Base-by-base conservation (phyloP, 148 eudicot species). In the Drosera capensis region DNA sequence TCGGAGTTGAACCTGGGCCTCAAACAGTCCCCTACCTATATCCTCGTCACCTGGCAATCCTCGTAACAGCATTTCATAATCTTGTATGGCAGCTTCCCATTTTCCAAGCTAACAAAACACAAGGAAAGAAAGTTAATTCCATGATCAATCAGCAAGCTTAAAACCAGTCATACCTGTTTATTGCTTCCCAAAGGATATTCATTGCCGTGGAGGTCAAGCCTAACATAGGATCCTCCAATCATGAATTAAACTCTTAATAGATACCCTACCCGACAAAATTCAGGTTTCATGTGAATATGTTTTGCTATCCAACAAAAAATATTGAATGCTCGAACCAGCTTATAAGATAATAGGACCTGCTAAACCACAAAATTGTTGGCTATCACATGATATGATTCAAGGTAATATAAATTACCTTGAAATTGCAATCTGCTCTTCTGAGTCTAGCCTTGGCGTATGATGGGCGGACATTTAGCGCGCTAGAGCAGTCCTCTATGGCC, bases 391-490 rank as follows among this genome's bases (percentile, higher is more conserved):
- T 30, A 45, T 3, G 8, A 8, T 52, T n/a, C 1, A 1, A 28
- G 8, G 48, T 8, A 6, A 20, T 23, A 26, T 5, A 7, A 1
- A 29, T 9, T 52, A 90, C 97, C 99, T 85, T 80, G 42, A 68
- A 61, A 55, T 63, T 59, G 52, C 95, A 80, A 54, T 90, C 80
- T 18, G 87, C 93, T 75, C 95, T 59, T 65, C 97, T 75, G 56
- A 84, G 51, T 47, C 87, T 63, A 20, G 99, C 95, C 57, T 85
- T 90, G 43, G 67, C 67, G 49, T 72, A 90, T 3, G 79, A 66
- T 0, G 99, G 74, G 1, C 95, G 75, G 1, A 77, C 61, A 24
- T 43, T 78, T 8, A 90, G 75, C 3, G 99, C 99, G 29, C 78
- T 58, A 8, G 48, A 75, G 56, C 93, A 90, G 57, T 90, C 99